These are phyloP conservation scores for Neofusicoccum laricinum DNA, from an alignment of 2,329 filamentous ascomycete genomes.

Conservation along the genomic window DNA sequence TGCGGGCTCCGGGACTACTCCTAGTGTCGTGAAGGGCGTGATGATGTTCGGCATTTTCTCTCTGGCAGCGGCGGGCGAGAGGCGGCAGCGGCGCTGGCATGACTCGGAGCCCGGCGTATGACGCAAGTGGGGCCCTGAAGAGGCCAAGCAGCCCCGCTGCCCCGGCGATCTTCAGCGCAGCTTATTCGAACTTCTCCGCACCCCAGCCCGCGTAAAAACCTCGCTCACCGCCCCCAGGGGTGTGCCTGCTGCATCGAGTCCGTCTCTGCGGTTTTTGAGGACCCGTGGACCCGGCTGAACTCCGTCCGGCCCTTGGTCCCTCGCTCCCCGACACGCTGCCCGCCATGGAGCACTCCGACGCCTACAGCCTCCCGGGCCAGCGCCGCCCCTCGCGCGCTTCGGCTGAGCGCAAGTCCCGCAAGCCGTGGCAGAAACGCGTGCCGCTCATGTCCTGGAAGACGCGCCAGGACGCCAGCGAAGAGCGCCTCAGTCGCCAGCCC, in stretches of 20 bases:
- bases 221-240: not conserved
- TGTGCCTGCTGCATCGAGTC: not conserved
- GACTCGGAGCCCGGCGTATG: no score
- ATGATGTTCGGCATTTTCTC: no score
- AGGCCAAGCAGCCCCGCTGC: not conserved
- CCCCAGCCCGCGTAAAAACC: not conserved
- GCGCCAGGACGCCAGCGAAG: slow-evolving; percentile 14
- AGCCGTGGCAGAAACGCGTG: slow-evolving; percentile 23
- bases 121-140: not conserved
- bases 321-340: not conserved
- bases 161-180: not conserved
- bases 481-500: slow-evolving; percentile 20
- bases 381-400: not conserved
- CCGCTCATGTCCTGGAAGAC: slow-evolving; percentile 20
- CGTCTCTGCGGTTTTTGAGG: not conserved
- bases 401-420: slow-evolving; percentile 12
- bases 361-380: slow-evolving; percentile 12
- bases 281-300: not conserved
- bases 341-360: slow-evolving; percentile 1
- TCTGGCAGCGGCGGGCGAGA: no score
- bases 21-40: no score
- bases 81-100: no score
- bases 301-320: not conserved
- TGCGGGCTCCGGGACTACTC: no score
- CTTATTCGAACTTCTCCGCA: slow-evolving; percentile 11